Percentiles rank a stretch among this genome's conserved stretches.
Conservation (phyloP, 2,329 filamentous ascomycete species). For the Nannizzia gypsea region DNA sequence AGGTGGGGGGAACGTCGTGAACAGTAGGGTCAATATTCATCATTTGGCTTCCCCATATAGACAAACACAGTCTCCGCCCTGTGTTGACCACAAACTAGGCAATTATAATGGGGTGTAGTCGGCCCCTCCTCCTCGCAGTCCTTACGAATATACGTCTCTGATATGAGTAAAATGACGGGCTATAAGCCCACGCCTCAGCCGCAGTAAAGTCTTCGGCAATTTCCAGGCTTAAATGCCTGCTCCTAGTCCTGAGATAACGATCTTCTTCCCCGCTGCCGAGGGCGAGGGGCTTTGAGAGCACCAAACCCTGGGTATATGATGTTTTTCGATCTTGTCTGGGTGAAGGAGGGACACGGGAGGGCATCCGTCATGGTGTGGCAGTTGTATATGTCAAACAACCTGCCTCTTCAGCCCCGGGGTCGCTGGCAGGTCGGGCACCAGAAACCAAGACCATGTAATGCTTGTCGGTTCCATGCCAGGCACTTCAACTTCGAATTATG, state of each 20-base stretch:
- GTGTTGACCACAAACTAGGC: neutral
- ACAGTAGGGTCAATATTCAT: neutral
- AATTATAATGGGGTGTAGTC: neutral
- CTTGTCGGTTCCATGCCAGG: neutral
- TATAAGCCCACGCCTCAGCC: neutral
- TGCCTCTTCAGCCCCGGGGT: neutral
- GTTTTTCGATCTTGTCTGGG: neutral
- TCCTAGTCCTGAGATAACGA: neutral
- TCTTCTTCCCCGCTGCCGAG: neutral
- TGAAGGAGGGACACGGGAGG: neutral
- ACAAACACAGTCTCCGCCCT: no score
- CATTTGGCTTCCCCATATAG: neutral
- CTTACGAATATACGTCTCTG: no score
- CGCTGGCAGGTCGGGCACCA: neutral
- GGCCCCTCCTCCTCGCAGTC: neutral
- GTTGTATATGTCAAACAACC: neutral
- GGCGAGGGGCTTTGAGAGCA: neutral
- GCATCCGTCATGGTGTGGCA: neutral
- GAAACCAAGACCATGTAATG: neutral
- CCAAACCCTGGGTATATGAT: neutral
- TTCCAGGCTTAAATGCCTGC: neutral
- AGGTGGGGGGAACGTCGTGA: neutral
- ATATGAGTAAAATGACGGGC: neutral
- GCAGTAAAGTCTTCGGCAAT: neutral
- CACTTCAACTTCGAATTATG: neutral